Base-by-base conservation (phyloP, 495 filamentous ascomycete species). In the Evernia prunastri region DNA sequence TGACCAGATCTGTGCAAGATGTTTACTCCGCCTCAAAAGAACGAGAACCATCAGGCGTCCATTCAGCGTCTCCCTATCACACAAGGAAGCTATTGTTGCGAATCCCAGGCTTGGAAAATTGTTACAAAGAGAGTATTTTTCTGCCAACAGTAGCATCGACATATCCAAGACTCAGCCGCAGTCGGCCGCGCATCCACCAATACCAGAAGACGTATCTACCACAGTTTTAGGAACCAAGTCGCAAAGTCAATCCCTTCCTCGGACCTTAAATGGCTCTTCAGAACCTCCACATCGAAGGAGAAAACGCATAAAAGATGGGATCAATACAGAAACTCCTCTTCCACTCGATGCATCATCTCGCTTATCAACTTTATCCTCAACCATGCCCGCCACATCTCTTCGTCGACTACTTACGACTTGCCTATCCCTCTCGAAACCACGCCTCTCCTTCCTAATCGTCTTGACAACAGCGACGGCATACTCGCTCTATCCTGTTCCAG, bases 391-490 rank as follows among this genome's bases (percentile, higher is more conserved):
- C 4, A 74, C 82, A 54, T 95, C 93, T 51, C 63, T 95, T 58
- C 85, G 88, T 54, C 89, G 92, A 64, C 81, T 83, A 45, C 67
- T 94, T 59, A 89, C 92, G n/a, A 86, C 91, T 42, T 91, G 89
- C 71, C 87, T 98, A 68, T 89, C 94, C 11, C 87, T 98, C 69
- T 88, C 91, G 31, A 98, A 98, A 76, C 94, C 94, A 8, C 91
- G 95, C 51, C 85, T 98, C 49, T 93, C 92, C 18, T 87, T 96
- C 63, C 81, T 98, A 31, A 88, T 98, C 63, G 86, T 97, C 39
- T 86, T 97, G 57, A 91, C 91, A 0, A 92, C 95, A 15, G 96
- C 92, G 63, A 87, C 91, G 3, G 87, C 94, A 35, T 98, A 98
- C 75, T 89, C 89, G 10, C 83, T 97, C 66, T 97, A 95, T 73